phyloP scores from a whole-genome alignment of 2,329 filamentous ascomycete species.

The Pyrenochaeta sp. region DNA sequence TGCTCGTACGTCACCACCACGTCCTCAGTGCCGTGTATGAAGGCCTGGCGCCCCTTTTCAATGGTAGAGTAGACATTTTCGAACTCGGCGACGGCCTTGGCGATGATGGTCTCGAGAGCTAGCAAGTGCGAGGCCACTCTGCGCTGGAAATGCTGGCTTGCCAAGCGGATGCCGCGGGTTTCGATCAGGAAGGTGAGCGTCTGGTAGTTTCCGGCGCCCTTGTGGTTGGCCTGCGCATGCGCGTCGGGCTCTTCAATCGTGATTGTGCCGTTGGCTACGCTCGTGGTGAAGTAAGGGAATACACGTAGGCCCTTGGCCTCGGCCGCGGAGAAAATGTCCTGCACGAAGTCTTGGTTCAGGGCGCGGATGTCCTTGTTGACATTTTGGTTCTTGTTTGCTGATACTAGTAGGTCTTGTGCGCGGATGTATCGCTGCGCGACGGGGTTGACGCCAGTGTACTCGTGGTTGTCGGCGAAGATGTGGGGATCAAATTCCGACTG shows the following conservation, averaged over 20 bases:
- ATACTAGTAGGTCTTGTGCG: slow-evolving; percentile 33
- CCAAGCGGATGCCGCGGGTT: slow-evolving; percentile 33
- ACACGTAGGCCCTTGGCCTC: slow-evolving; percentile 24
- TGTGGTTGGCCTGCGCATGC: slow-evolving; percentile 34
- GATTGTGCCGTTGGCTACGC: slow-evolving; percentile 22
- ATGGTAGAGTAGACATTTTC: slow-evolving; percentile 25
- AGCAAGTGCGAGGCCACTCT: slow-evolving; percentile 30
- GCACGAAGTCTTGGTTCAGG: slow-evolving; percentile 34
- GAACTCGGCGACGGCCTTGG: slow-evolving; percentile 30
- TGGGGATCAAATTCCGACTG: slow-evolving; percentile 34
- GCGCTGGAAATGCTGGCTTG: slow-evolving; percentile 36
- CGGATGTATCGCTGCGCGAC: slow-evolving; percentile 24
- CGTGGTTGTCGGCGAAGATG: slow-evolving; percentile 36
- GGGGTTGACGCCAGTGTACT: slow-evolving; percentile 27
- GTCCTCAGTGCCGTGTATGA: slow-evolving; percentile 20
- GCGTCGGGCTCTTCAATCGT: slow-evolving; percentile 32
- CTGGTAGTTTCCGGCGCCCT: slow-evolving; percentile 36
- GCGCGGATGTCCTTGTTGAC: slow-evolving; percentile 33
- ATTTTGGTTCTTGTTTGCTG: slow-evolving; percentile 40
- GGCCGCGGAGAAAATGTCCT: slow-evolving; percentile 25
- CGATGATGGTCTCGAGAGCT: slow-evolving; percentile 31
- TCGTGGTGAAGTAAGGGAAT: slow-evolving; percentile 36
- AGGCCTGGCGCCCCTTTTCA: slow-evolving; percentile 22
- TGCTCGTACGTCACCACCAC: slow-evolving; percentile 27
- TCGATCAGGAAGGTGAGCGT: slow-evolving; percentile 35